Conservation (phyloP, 1,139 yeast species). For the Pichia sp. region DNA sequence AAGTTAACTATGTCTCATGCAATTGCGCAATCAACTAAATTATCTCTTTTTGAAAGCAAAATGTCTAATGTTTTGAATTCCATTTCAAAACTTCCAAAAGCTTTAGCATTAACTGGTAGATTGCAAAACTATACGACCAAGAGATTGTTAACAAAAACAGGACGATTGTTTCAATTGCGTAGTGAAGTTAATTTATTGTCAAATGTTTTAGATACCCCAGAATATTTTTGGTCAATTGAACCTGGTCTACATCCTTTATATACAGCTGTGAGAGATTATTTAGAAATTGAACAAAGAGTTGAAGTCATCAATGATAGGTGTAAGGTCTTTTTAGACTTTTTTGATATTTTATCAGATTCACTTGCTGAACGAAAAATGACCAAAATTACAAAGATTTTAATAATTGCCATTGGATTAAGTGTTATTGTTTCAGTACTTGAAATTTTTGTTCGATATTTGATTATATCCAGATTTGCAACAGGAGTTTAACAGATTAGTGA, state of each 20-base stretch:
- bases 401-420: conserved; percentile 72
- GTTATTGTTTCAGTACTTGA: conserved; percentile 62
- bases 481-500: too few relatives aligned
- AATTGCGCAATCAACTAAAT: conserved; percentile 90
- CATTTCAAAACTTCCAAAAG: conserved; percentile 81
- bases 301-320: conserved; percentile 90
- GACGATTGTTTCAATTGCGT: conserved; percentile 78
- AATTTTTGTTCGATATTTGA: conserved; percentile 49
- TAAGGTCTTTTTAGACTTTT: conserved; percentile 86
- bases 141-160: conserved; percentile 69
- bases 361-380: conserved; percentile 90
- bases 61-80: conserved; percentile 80
- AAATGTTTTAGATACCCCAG: conserved; percentile 89
- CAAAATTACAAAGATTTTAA: conserved; percentile 85
- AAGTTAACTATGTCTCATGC: conserved; percentile 94
- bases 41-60: conserved; percentile 84
- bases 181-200: conserved; percentile 92
- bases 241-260: conserved; percentile 92
- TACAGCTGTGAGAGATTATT: conserved; percentile 80
- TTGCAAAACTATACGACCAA: conserved; percentile 84
- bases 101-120: conserved; percentile 83
- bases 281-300: conserved; percentile 91
- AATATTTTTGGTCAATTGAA: conserved; percentile 92
- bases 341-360: conserved; percentile 88
- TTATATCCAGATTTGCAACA: conserved; percentile 30